Conservation (phyloP, 2,329 filamentous ascomycete genomes). For the Aspergillus sp. region DNA sequence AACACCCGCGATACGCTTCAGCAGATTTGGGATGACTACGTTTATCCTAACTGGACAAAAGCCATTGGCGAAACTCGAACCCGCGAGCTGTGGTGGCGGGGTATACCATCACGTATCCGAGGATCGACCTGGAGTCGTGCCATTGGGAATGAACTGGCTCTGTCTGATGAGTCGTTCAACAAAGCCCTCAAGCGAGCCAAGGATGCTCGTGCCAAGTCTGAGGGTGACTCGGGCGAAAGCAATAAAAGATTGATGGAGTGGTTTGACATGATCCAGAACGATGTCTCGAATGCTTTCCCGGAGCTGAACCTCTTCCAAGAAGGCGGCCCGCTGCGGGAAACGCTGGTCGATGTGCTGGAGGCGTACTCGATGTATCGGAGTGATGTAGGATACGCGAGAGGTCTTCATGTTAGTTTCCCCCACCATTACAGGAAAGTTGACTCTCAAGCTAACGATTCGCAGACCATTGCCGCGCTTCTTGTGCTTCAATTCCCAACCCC, state of each 20-base stretch:
- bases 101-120: constrained; percentile 56
- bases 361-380: constrained; percentile 64
- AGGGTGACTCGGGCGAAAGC: constrained; percentile 42
- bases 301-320: constrained; percentile 59
- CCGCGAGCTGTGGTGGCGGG: constrained; percentile 65
- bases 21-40: constrained; percentile 62
- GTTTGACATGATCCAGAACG: constrained; percentile 54
- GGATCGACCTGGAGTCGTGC: constrained; percentile 60
- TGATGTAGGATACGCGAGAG: constrained; percentile 61
- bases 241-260: constrained; percentile 50
- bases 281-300: constrained; percentile 56
- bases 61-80: constrained; percentile 55
- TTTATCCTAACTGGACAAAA: constrained; percentile 59
- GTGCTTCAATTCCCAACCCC: constrained; percentile 56
- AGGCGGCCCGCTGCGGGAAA: constrained; percentile 54
- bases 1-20: constrained; percentile 54
- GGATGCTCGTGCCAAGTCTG: constrained; percentile 45
- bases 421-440: not conserved
- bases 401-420: constrained; percentile 51
- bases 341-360: constrained; percentile 58
- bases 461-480: constrained; percentile 58
- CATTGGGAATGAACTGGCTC: constrained; percentile 60
- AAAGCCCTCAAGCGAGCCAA: constrained; percentile 59
- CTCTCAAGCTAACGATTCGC: constrained; percentile 3
- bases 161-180: constrained; percentile 56